phyloP scores from a whole-genome alignment of 1,139 yeast genomes.

The Saccharomyces hybrid region DNA sequence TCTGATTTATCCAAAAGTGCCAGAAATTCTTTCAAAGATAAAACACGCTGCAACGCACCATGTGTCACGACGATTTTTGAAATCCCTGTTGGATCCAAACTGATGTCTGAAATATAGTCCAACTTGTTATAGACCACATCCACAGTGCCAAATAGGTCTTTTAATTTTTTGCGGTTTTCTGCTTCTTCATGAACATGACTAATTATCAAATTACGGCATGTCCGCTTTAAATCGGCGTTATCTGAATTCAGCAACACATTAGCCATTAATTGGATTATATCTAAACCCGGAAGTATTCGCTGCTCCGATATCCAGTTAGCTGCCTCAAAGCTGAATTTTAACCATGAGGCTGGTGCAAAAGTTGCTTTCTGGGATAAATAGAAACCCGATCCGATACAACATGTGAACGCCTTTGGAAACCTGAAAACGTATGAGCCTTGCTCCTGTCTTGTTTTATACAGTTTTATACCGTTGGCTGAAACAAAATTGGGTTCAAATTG shows the following conservation, averaged over 20 bases:
- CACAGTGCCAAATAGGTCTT: slow-evolving; percentile 29
- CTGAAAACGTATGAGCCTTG: slow-evolving; percentile 57
- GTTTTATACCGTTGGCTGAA: slow-evolving; percentile 41
- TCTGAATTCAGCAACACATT: slow-evolving; percentile 41
- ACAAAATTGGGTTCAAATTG: slow-evolving; percentile 43
- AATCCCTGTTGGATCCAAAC: slow-evolving; percentile 44
- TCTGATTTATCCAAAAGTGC: slow-evolving; percentile 13
- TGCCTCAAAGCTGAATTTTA: slow-evolving; percentile 42
- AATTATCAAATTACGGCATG: neutral
- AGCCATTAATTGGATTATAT: slow-evolving; percentile 41
- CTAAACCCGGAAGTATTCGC: slow-evolving; percentile 41
- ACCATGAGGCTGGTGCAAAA: slow-evolving; percentile 56
- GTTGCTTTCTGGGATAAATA: slow-evolving; percentile 48
- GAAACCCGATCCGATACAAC: slow-evolving; percentile 47
- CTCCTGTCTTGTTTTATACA: slow-evolving; percentile 42
- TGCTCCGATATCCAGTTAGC: slow-evolving; percentile 50
- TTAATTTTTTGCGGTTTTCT: slow-evolving; percentile 35
- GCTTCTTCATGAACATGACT: slow-evolving; percentile 38
- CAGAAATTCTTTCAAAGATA: slow-evolving; percentile 44
- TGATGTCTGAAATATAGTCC: slow-evolving; percentile 48
- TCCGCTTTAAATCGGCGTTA: slow-evolving; percentile 29
- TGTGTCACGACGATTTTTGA: slow-evolving; percentile 43
- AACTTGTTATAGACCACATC: slow-evolving; percentile 33
- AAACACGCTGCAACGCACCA: slow-evolving; percentile 32
- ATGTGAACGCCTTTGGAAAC: slow-evolving; percentile 48